Evolutionary conservation across 108 stramenopile genomes (phyloP).

Genomic region (Fistulifera solaris): DNA sequence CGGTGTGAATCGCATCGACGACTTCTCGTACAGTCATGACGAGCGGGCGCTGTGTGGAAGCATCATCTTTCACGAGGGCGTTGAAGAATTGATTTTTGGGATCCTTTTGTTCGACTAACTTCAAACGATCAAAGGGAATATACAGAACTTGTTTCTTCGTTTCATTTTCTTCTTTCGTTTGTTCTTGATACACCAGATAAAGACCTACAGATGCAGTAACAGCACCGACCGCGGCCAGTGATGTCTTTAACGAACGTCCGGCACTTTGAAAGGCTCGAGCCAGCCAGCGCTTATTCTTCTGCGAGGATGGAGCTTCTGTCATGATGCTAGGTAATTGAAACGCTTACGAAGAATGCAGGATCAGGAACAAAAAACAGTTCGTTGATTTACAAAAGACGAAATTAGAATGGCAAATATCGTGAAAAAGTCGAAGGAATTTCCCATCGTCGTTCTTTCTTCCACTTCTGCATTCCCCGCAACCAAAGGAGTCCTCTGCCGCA

Average conservation of each 20-base stretch:
- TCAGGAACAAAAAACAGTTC: too few relatives aligned
- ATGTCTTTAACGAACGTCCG: slow-evolving; percentile 9
- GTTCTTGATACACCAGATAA: not conserved
- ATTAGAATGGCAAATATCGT: too few relatives aligned
- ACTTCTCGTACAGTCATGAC: slow-evolving; percentile 37
- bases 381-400: too few relatives aligned
- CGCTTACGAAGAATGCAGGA: too few relatives aligned
- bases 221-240: slow-evolving; percentile 6
- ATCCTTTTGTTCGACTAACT: slow-evolving; percentile 39
- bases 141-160: slow-evolving; percentile 43
- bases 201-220: not conserved
- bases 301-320: too few relatives aligned
- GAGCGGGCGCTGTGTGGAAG: not conserved
- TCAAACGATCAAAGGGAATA: slow-evolving; percentile 53
- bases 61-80: slow-evolving; percentile 6
- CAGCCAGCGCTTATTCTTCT: too few relatives aligned
- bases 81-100: not conserved
- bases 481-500: too few relatives aligned
- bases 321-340: too few relatives aligned
- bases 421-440: too few relatives aligned
- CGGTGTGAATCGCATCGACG: slow-evolving; percentile 50
- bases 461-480: too few relatives aligned
- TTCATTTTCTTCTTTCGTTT: not conserved
- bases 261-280: not conserved
- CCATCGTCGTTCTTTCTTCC: too few relatives aligned